Percentiles rank a stretch among this genome's conserved stretches.
These are phyloP conservation scores for Jatropha curcas DNA, from an alignment of 345 rosid species.

Conservation along the genomic window DNA sequence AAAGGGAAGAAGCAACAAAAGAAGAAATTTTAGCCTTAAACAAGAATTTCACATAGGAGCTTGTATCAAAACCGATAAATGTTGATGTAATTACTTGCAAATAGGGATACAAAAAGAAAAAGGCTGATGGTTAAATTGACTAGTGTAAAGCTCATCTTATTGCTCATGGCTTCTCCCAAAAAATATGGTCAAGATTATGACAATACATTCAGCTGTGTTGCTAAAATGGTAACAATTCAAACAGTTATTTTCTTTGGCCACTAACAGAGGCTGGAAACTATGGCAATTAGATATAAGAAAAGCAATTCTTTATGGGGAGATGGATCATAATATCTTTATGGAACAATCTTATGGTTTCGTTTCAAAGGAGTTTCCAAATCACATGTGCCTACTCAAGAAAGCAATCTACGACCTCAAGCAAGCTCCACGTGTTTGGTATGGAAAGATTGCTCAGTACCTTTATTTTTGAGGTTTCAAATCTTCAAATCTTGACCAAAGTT, in stretches of 20 bases:
- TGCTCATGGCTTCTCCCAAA: not conserved
- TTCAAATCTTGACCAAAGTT: not conserved
- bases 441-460: not conserved
- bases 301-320: not conserved
- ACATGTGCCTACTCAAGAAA: not conserved
- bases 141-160: not conserved
- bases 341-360: not conserved
- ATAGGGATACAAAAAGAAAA: conserved; percentile 2
- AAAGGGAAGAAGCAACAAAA: too few relatives aligned
- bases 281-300: not conserved
- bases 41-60: not conserved
- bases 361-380: not conserved
- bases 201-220: not conserved
- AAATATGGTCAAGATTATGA: not conserved
- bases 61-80: not conserved
- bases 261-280: not conserved
- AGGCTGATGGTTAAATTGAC: not conserved
- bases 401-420: not conserved
- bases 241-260: not conserved
- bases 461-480: not conserved
- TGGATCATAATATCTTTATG: not conserved
- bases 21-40: too few relatives aligned
- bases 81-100: conserved; percentile 3
- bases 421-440: not conserved
- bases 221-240: not conserved